Evolutionary conservation across 2,329 filamentous ascomycete species (phyloP).

Genomic region (Thelonectria rubi): DNA sequence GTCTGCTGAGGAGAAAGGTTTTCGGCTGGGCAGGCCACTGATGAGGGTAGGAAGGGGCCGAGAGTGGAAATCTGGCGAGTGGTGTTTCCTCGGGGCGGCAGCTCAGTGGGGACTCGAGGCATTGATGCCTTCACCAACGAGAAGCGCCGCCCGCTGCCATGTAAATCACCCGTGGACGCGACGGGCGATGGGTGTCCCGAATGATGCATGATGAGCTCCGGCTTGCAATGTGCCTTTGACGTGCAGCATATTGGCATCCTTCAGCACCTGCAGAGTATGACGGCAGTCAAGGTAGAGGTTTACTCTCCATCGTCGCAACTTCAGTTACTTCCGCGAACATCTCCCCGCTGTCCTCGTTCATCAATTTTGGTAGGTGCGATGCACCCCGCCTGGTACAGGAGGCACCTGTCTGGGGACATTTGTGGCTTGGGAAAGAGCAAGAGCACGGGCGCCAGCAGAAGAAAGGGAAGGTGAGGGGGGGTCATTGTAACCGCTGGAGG

Average conservation of each 20-base stretch:
- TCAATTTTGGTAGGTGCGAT: neutral
- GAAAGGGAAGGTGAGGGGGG: slow-evolving; percentile 15
- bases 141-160: neutral
- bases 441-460: neutral
- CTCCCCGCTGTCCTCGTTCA: slow-evolving; percentile 26
- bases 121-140: neutral
- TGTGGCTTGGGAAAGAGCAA: slow-evolving; percentile 14
- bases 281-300: neutral
- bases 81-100: neutral
- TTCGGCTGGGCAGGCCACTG: slow-evolving; percentile 18
- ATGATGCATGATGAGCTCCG: neutral
- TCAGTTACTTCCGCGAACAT: neutral
- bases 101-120: slow-evolving; percentile 1
- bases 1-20: slow-evolving; percentile 13
- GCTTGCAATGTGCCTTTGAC: neutral
- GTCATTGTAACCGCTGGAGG: slow-evolving; percentile 31
- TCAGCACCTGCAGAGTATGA: neutral
- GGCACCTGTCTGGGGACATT: slow-evolving; percentile 15
- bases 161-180: slow-evolving; percentile 5
- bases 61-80: slow-evolving; percentile 6
- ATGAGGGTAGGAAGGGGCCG: neutral
- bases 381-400: slow-evolving; percentile 12
- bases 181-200: neutral
- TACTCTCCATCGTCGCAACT: neutral
- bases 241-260: slow-evolving; percentile 16